These are phyloP conservation scores for Emergomyces orientalis DNA, from an alignment of 2,329 filamentous ascomycete genomes.

Conservation along the genomic window DNA sequence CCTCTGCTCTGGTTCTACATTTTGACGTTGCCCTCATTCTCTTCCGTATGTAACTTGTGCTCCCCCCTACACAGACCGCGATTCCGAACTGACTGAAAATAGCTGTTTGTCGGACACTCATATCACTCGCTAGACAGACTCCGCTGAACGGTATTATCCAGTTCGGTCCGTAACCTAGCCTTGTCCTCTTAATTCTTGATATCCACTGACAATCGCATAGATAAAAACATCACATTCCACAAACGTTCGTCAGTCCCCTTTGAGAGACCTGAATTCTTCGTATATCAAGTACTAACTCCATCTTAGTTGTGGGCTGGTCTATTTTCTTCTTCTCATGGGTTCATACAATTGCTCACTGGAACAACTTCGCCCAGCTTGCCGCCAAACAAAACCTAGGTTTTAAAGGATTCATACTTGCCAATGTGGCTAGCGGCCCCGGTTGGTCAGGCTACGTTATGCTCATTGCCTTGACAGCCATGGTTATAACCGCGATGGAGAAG, in stretches of 20 bases:
- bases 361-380: conserved; percentile 71
- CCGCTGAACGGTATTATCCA: conserved; percentile 78
- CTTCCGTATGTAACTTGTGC: conserved; percentile 40
- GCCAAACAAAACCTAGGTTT: conserved; percentile 67
- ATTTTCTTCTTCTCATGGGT: conserved; percentile 84
- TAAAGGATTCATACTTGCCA: conserved; percentile 66
- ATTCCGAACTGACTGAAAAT: conserved; percentile 10
- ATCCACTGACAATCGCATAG: conserved; percentile 25
- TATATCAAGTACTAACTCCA: conserved; percentile 8
- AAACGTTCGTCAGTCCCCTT: conserved; percentile 41
- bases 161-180: conserved; percentile 39
- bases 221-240: conserved; percentile 85
- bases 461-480: conserved; percentile 67
- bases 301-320: conserved; percentile 62
- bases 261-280: background rate
- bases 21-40: conserved; percentile 72
- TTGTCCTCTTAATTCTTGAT: background rate
- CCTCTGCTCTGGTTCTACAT: conserved; percentile 67
- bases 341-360: conserved; percentile 78
- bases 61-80: background rate
- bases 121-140: conserved; percentile 70
- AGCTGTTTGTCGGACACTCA: conserved; percentile 71
- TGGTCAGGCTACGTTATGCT: conserved; percentile 86
- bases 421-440: conserved; percentile 69
- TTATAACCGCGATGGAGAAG: conserved; percentile 67